Percentiles rank a stretch among this genome's conserved stretches.
Conservation (phyloP, 2,329 filamentous ascomycete species). For the Cylindrodendrum hubeiense region DNA sequence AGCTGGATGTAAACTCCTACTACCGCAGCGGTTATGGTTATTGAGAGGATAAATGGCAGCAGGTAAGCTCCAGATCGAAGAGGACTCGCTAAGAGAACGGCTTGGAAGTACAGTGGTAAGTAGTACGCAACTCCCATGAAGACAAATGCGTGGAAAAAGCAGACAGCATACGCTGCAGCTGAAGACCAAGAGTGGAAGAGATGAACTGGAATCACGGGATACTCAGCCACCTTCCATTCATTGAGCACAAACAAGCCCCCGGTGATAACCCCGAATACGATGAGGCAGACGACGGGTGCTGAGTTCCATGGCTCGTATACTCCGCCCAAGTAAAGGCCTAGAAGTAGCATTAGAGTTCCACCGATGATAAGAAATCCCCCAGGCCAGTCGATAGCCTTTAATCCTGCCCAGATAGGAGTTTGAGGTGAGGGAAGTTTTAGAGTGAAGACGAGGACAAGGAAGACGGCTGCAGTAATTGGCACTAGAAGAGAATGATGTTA, state of each 20-base stretch:
- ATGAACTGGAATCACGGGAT: constrained; percentile 76
- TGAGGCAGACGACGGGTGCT: constrained; percentile 70
- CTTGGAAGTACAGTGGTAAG: constrained; percentile 80
- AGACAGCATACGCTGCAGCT: constrained; percentile 64
- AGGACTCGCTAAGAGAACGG: constrained; percentile 71
- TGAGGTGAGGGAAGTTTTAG: constrained; percentile 76
- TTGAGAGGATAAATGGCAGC: constrained; percentile 69
- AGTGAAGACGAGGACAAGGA: constrained; percentile 70
- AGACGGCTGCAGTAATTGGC: constrained; percentile 65
- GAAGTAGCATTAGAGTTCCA: constrained; percentile 75
- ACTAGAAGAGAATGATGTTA: constrained; percentile 40
- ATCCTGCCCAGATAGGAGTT: constrained; percentile 71
- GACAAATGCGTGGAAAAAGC: constrained; percentile 63
- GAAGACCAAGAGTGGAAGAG: constrained; percentile 70
- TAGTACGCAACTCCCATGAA: constrained; percentile 78
- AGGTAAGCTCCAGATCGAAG: constrained; percentile 72
- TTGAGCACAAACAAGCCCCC: constrained; percentile 67
- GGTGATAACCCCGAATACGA: constrained; percentile 69
- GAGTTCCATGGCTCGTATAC: constrained; percentile 72
- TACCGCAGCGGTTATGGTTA: constrained; percentile 57
- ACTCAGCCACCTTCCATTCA: constrained; percentile 73
- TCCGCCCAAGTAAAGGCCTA: constrained; percentile 78
- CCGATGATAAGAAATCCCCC: constrained; percentile 74
- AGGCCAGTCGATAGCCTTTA: constrained; percentile 71
- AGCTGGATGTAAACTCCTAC: constrained; percentile 60